Conservation (phyloP, 2,329 filamentous ascomycete genomes). For the Ceratocystis cubensis region DNA sequence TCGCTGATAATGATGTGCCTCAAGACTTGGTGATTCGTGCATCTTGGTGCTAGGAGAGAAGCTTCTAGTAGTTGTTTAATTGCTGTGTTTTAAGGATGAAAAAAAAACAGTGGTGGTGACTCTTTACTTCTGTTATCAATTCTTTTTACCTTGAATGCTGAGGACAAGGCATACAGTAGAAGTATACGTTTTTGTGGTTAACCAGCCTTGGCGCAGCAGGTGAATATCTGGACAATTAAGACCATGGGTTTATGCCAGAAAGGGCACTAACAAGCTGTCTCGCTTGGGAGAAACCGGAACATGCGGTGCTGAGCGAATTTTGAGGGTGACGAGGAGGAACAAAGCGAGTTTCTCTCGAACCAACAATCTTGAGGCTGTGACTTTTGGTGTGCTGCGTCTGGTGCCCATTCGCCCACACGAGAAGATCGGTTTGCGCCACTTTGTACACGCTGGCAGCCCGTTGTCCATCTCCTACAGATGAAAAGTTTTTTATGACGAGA, state of each 20-base stretch:
- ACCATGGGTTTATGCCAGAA: not conserved
- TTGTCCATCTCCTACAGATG: not conserved
- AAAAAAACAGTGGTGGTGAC: not conserved
- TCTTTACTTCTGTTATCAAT: not conserved
- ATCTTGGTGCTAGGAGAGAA: not conserved
- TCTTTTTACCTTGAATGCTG: not conserved
- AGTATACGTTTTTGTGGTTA: not conserved
- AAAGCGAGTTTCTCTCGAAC: not conserved
- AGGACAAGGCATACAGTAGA: not conserved
- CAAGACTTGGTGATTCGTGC: not conserved
- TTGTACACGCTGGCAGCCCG: constrained; percentile 3
- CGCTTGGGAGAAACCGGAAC: constrained; percentile 6
- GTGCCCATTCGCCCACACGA: not conserved
- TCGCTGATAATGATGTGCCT: not conserved
- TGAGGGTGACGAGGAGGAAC: not conserved
- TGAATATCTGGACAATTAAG: constrained; percentile 10
- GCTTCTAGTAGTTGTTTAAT: not conserved
- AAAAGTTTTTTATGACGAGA: not conserved
- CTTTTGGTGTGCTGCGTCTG: not conserved
- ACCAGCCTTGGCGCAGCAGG: not conserved
- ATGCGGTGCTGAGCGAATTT: not conserved
- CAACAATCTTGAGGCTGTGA: not conserved
- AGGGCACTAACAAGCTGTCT: not conserved
- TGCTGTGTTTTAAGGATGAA: not conserved
- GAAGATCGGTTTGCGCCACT: not conserved